Conservation (phyloP, 2,329 filamentous ascomycete species). For the Diaporthe vexans region DNA sequence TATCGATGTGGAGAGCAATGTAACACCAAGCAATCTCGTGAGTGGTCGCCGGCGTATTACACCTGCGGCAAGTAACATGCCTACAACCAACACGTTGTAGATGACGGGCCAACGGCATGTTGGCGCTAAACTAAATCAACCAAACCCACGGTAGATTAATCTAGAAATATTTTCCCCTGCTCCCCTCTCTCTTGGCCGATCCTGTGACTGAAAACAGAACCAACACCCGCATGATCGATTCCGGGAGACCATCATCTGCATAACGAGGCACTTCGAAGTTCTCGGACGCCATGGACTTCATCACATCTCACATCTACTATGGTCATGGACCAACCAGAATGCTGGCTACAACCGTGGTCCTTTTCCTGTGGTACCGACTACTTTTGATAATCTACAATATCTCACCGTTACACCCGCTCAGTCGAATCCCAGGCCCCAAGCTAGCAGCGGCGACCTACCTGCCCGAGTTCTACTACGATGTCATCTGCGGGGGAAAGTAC, state of each 20-base stretch:
- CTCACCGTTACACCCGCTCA: conserved; percentile 25
- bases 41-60: conserved; percentile 1
- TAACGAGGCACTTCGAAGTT: too few species aligned
- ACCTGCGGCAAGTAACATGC: neutral
- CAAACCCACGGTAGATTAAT: neutral
- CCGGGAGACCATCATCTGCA: neutral
- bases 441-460: conserved; percentile 29
- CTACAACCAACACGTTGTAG: neutral
- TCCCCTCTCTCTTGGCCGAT: neutral
- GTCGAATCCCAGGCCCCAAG: conserved; percentile 23
- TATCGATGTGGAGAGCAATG: too few species aligned
- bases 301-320: neutral
- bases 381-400: conserved; percentile 20
- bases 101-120: neutral
- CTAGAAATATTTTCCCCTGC: neutral
- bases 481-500: conserved; percentile 16
- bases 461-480: conserved; percentile 34
- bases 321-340: neutral
- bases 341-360: neutral
- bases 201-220: neutral
- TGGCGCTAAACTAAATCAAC: neutral
- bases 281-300: neutral
- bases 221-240: neutral
- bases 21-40: neutral
- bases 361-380: neutral